These are phyloP conservation scores for Dalbergia oliveri DNA, from an alignment of 306 rosid genomes.

Conservation along the genomic window DNA sequence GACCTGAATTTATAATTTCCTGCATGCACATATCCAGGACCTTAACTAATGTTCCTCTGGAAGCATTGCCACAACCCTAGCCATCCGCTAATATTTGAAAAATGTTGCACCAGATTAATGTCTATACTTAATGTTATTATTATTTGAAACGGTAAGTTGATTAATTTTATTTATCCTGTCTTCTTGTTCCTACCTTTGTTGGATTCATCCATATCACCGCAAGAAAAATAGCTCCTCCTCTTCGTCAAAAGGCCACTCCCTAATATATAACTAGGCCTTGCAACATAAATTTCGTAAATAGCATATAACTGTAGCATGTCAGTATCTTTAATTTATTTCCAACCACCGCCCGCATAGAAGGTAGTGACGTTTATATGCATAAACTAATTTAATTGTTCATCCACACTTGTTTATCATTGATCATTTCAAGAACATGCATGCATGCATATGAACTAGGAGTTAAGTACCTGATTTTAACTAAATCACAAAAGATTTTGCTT, in stretches of 20 bases:
- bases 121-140: neutral
- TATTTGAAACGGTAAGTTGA: neutral
- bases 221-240: neutral
- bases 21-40: constrained; percentile 18
- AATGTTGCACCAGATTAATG: neutral
- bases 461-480: neutral
- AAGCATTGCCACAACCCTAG: neutral
- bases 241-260: neutral
- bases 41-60: neutral
- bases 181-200: neutral
- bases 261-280: too few species aligned
- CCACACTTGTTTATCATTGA: too few species aligned
- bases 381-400: too few species aligned
- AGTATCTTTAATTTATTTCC: neutral
- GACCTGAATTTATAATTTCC: constrained; percentile 20
- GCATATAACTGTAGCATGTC: neutral
- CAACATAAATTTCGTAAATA: neutral
- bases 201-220: neutral
- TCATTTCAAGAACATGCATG: too few species aligned
- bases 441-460: neutral
- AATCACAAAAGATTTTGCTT: neutral
- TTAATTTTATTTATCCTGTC: neutral
- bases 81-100: neutral
- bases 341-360: neutral
- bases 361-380: neutral